Evolutionary conservation across 805 yeast genomes (phyloP), one percentile per base, ranked within the genome.

Genomic region (Barnettozyma sp.): DNA sequence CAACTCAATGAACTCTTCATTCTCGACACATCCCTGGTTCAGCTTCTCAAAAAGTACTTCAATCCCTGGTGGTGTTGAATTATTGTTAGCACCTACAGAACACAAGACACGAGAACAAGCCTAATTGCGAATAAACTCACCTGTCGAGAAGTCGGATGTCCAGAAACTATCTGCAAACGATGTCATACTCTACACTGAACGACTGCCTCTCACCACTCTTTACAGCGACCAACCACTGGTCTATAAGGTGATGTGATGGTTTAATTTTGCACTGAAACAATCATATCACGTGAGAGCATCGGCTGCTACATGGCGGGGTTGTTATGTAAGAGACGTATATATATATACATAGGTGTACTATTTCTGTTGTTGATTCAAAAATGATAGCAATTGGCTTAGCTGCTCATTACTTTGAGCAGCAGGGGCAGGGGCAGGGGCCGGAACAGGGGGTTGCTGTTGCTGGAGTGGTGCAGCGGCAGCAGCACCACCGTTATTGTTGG

Each of bases 131-230:
- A 19, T 12, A n/a, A 7, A 51, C 65, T 26, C 39, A 62, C 69
- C 78, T n/a, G 69, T 59, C 11, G 66, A 60, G 50, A 78, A 76
- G 51, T 81, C 88, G 20, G 64, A 65, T 7, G 86, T 68, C 94
- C 94, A 82, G 59, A 82, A 82, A 47, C 78, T 73, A 46, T 80
- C 85, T 5, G 84, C 76, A 60, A 82, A 81, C 15, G 84, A 73
- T 7, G 73, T 59, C 66, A 63, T 63, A 17, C 20, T 10, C 16
- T 18, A 14, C 27, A 12, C 9, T 25, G 18, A n/a, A n/a, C n/a
- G n/a, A n/a, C n/a, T n/a, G n/a, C n/a, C n/a, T n/a, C n/a, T n/a
- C n/a, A n/a, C n/a, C n/a, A n/a, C n/a, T n/a, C n/a, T n/a, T n/a
- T n/a, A n/a, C n/a, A n/a, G n/a, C n/a, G n/a, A n/a, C n/a, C n/a